Evolutionary conservation across 257 asterid species (phyloP), one percentile per base, ranked within the genome.

Genomic region (Forsythia viridissima): DNA sequence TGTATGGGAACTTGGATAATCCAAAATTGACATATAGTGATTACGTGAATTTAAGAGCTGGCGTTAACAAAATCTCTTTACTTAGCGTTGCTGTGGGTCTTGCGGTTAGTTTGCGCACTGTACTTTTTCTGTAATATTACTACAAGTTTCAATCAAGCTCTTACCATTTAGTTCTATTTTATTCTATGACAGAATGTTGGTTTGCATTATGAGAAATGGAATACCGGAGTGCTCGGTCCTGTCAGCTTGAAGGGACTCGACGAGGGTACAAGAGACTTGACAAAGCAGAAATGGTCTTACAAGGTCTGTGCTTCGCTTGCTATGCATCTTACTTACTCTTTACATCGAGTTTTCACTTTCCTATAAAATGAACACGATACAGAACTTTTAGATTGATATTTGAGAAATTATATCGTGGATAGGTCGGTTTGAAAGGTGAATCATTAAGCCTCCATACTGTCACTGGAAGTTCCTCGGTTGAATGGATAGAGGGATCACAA

Each of bases 361-460:
- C 8, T 21, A 43, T 18, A 9, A 41, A 21, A 18, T 1, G 44
- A 46, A 46, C 9, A 73, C 2, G 6, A 37, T 39, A 55, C 12
- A 10, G 20, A 74, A 52, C 9, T 72, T 40, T 44, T 41, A 34
- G 46, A 67, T 16, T 57, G 39, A 65, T 10, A 6, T 18, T 39
- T 48, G 43, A 8, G 42, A 76, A 43, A 38, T 71, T 80, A 4
- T 42, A 24, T 71, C 81, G 65, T 77, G 78, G 8, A 73, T 71
- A 94, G 99, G 90, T 87, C 72, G 99, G 99, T 76, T 66, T 96
- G 55, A 88, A 84, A 83, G 99, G 99, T 8, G 97, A 96, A 85
- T 77, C 90, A 2, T 80, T 85, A 36, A 81, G 86, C 59, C 89
- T 93, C 38, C 85, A 86, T 68, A 80, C 90, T 5, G 75, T 80